Evolutionary conservation across 2,329 filamentous ascomycete genomes (phyloP).

Genomic region (Gaeumannomyces tritici): DNA sequence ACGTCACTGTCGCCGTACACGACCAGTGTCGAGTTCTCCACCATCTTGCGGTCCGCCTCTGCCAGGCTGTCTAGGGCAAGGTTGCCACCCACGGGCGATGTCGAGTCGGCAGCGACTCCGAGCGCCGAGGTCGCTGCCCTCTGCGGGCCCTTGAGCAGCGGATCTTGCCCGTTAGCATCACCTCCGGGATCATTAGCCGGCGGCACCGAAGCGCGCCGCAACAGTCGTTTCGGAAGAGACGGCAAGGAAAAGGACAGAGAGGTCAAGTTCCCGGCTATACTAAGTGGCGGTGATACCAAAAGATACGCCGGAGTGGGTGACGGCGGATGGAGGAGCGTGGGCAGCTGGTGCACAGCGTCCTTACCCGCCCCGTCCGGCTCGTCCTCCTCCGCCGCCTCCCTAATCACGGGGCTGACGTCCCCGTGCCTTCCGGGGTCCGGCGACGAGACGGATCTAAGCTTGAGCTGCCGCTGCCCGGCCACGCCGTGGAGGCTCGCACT

Average conservation of each 20-base stretch:
- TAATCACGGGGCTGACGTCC: slow-evolving; percentile 4
- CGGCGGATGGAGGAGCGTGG: slow-evolving; percentile 22
- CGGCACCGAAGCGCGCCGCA: slow-evolving; percentile 11
- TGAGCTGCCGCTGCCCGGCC: background rate
- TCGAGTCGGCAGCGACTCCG: slow-evolving; percentile 4
- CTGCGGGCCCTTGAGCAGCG: background rate
- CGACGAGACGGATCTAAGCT: background rate
- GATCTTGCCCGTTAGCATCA: background rate
- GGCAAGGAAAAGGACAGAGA: slow-evolving; percentile 45
- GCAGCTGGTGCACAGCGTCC: slow-evolving; percentile 10
- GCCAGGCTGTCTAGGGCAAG: background rate
- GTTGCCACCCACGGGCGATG: background rate
- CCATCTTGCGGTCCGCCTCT: slow-evolving; percentile 43
- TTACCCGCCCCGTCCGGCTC: slow-evolving; percentile 6
- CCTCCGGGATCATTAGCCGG: background rate
- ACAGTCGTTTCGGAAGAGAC: slow-evolving; percentile 6
- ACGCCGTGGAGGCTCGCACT: background rate
- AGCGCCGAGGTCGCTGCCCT: slow-evolving; percentile 2
- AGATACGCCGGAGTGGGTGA: slow-evolving; percentile 43
- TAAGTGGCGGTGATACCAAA: slow-evolving; percentile 58
- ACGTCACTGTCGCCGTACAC: slow-evolving; percentile 68
- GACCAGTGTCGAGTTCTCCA: slow-evolving; percentile 51
- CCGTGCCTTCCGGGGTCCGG: background rate
- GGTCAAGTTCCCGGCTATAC: slow-evolving; percentile 48
- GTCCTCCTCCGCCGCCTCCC: slow-evolving; percentile 14